Evolutionary conservation across 2,329 filamentous ascomycete species (phyloP), one percentile per base, ranked within the genome.

Genomic region (Emmonsia crescens): DNA sequence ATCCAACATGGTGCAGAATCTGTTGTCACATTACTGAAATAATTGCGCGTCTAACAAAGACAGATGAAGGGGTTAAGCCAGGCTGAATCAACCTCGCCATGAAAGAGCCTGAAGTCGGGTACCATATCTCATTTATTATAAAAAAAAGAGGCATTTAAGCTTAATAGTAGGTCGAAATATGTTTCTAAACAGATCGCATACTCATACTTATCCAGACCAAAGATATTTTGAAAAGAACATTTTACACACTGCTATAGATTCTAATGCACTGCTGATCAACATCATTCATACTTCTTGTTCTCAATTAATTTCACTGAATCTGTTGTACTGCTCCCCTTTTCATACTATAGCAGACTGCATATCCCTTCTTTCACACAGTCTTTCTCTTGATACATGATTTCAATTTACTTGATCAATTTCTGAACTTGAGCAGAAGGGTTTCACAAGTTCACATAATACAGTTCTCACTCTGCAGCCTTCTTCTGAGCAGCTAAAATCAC

Each of bases 201-300:
- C 16, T 5, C 1, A 16, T 5, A 19, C 24, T 49, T 10, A 29
- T 49, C 14, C 14, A 4, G 24, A 49, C 9, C 24, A 49, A 12
- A 36, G 31, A 54, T 36, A 36, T 36, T 36, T 36, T 10, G 3
- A 1, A 36, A 54, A 54, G 10, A 31, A 12, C 9, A 9, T 52
- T 6, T 52, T 31, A 10, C 29, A 16, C 29, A 36, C 19, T 14
- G 51, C 29, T 54, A 36, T 54, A 54, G 19, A 33, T 10, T 36
- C 9, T n/a, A 54, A 54, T 33, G 21, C 5, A 19, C 19, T 21
- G 8, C 36, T 21, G 12, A 63, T 67, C 61, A 72, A 40, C 67
- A 67, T 70, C 70, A 73, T 14, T 67, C 66, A 64, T 73, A 73
- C 52, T 71, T 66, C 65, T 73, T 70, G 29, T 71, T 73, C 27